Conservation (phyloP, 2,329 filamentous ascomycete species). For the Coleophoma cylindrospora region DNA sequence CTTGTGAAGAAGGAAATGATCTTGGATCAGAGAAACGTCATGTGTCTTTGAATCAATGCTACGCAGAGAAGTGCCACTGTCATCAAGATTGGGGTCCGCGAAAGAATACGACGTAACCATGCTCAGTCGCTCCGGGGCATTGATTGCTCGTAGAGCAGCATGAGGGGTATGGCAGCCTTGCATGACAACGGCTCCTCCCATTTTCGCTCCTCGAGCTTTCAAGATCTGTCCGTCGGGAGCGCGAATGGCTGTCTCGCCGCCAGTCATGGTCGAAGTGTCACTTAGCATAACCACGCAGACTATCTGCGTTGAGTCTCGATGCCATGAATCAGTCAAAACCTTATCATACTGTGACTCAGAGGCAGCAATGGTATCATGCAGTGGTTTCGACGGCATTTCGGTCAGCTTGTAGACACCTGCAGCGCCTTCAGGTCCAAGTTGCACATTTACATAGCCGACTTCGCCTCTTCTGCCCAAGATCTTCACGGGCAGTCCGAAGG, state of each 20-base stretch:
- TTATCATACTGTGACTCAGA: constrained; percentile 1
- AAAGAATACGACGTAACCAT: constrained; percentile 31
- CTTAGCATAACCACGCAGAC: constrained; percentile 41
- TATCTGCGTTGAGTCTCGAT: constrained; percentile 38
- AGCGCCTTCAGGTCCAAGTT: constrained; percentile 6
- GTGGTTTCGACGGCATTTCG: constrained; percentile 5
- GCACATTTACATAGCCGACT: constrained; percentile 9
- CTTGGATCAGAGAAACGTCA: neutral
- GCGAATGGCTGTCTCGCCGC: constrained; percentile 50
- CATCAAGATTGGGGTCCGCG: constrained; percentile 1
- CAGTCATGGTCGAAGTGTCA: constrained; percentile 35
- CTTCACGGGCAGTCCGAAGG: constrained; percentile 8
- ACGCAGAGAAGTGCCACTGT: neutral
- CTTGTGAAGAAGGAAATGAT: constrained; percentile 2
- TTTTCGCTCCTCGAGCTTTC: constrained; percentile 27
- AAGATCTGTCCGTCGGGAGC: constrained; percentile 36
- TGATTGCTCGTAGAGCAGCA: constrained; percentile 27
- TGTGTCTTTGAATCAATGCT: neutral
- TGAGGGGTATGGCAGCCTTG: constrained; percentile 35
- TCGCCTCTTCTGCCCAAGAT: constrained; percentile 6
- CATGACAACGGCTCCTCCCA: constrained; percentile 28
- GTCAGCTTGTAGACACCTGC: constrained; percentile 6
- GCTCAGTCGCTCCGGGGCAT: constrained; percentile 31
- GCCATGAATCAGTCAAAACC: constrained; percentile 30
- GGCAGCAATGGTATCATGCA: neutral